Conservation (phyloP, 805 yeast species). For the Yamadazyma scolyti region DNA sequence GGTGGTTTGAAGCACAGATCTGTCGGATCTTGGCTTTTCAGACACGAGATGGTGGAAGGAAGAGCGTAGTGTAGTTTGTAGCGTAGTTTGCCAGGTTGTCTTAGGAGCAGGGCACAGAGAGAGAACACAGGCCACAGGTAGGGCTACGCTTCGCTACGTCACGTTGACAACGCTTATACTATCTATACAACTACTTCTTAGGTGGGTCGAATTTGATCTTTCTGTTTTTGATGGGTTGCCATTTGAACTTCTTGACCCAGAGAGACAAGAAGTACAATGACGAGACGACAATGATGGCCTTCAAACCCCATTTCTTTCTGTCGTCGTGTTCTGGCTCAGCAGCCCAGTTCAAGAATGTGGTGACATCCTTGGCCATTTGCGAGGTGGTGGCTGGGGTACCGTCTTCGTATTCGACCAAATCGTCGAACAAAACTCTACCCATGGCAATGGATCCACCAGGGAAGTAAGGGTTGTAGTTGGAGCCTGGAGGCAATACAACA, state of each 20-base stretch:
- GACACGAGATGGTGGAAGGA: too few relatives aligned
- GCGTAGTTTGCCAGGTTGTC: too few relatives aligned
- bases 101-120: too few relatives aligned
- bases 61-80: too few relatives aligned
- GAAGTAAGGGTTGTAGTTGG: conserved; percentile 99
- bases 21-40: too few relatives aligned
- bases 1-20: too few relatives aligned
- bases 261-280: conserved; percentile 77
- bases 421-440: conserved; percentile 98
- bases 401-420: conserved; percentile 96
- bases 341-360: conserved; percentile 96
- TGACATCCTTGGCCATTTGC: conserved; percentile 99
- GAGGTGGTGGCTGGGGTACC: conserved; percentile 98
- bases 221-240: conserved; percentile 95
- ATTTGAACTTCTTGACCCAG: conserved; percentile 96
- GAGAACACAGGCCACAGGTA: too few relatives aligned
- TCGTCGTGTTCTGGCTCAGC: conserved; percentile 98
- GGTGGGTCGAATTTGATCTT: conserved; percentile 92
- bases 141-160: too few relatives aligned
- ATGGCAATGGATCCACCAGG: conserved; percentile 99
- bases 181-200: conserved; percentile 42
- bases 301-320: conserved; percentile 93
- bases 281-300: conserved; percentile 79
- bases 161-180: too few relatives aligned
- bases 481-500: conserved; percentile 85